Evolutionary conservation across 2,329 filamentous ascomycete species (phyloP), one percentile per base, ranked within the genome.

Genomic region (Zasmidium cellare): DNA sequence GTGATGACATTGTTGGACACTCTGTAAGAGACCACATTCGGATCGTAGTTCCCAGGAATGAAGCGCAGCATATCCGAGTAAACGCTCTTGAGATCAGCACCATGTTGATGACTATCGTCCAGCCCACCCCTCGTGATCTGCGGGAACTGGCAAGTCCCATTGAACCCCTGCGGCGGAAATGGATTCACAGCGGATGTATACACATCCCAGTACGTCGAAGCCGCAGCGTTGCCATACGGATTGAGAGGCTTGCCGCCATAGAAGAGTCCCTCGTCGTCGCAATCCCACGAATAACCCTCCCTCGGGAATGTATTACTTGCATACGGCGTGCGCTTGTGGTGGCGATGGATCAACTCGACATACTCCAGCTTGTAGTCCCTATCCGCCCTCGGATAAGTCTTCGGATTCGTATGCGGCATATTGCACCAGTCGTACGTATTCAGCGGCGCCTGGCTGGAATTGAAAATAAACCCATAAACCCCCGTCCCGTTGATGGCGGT

Each of bases 1-100:
- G 91, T 94, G 68, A 96, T 93, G 51, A 86, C 80, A 73, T 94
- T 94, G 71, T 90, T 90, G 0, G 90, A 92, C 11, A 93, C 89
- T 53, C 90, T 82, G 73, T 87, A 93, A 50, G 73, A 74, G 31
- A 90, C 79, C 16, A 77, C 77, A 24, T 80, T 70, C 12, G 73
- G 64, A 25, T 75, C 57, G 38, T 79, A 73, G 2, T 76, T 74
- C 5, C 71, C 60, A 0, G 90, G 90, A 1, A 94, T 76, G 71
- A 93, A 90, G 1, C 76, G 69, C 0, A 94, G 79, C 3, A 90
- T 76, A 60, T 84, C 82, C 66, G 87, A 84, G 69, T 96, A 94
- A 9, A 93, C 89, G n/a, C 75, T 82, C 68, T 86, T 91, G 0
- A 94, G 75, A 69, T 94, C 90, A n/a, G 77, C 79, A 9, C 91